Percentiles rank a stretch among this genome's conserved stretches.
Evolutionary conservation across 192 early-diverging fungal genomes (phyloP).

Genomic region (Pilaira anomala): DNA sequence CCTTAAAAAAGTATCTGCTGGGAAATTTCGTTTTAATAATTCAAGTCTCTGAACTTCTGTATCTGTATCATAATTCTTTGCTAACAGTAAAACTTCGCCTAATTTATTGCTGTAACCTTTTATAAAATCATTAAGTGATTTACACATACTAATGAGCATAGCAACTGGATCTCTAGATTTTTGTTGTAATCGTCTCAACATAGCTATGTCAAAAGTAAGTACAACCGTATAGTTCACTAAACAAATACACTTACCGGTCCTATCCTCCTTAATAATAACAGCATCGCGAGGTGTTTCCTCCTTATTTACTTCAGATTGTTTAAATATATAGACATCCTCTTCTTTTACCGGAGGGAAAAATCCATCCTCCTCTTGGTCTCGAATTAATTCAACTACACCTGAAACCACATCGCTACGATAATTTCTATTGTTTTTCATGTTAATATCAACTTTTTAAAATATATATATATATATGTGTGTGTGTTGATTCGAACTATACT

Average conservation of each 20-base stretch:
- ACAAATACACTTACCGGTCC: slow-evolving; percentile 8
- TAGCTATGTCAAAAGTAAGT: neutral
- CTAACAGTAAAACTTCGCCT: neutral
- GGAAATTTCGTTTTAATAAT: slow-evolving; percentile 13
- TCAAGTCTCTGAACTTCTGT: slow-evolving; percentile 2
- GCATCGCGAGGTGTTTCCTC: neutral
- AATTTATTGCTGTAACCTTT: slow-evolving; percentile 14
- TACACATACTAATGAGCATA: slow-evolving; percentile 25
- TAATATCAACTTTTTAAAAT: neutral
- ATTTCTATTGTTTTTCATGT: neutral
- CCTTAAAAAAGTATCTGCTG: neutral
- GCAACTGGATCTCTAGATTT: slow-evolving; percentile 12
- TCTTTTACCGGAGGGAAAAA: slow-evolving; percentile 3
- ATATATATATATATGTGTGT: neutral
- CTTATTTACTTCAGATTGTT: neutral
- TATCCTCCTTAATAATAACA: slow-evolving; percentile 9
- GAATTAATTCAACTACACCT: slow-evolving; percentile 20
- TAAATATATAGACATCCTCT: slow-evolving; percentile 3
- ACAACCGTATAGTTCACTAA: neutral
- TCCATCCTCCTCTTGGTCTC: slow-evolving; percentile 7
- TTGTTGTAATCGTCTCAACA: slow-evolving; percentile 16
- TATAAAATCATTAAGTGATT: slow-evolving; percentile 9
- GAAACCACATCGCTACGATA: slow-evolving; percentile 16
- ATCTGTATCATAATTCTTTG: slow-evolving; percentile 13
- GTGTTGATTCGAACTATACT: neutral